Evolutionary conservation across 1,284 basidiomycete species (phyloP), one percentile per base, ranked within the genome.

Genomic region (Sanghuangporus weigelae): DNA sequence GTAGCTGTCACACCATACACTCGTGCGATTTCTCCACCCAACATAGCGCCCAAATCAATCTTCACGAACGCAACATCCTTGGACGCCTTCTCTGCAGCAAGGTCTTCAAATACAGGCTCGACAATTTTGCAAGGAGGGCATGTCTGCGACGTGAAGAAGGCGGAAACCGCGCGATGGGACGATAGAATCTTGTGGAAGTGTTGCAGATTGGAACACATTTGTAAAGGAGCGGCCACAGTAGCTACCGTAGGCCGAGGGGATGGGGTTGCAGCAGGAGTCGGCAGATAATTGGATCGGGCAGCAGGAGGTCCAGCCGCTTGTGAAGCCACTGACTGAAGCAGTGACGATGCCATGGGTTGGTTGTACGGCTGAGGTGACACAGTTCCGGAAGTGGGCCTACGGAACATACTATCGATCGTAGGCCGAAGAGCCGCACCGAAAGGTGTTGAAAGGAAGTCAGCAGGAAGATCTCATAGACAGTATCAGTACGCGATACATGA

Each of bases 381-480:
- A 0, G 82, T 73, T 6, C 79, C 79, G 10, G 81, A 73, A 12
- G 76, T 67, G 35, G 84, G 79, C 19, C 83, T 79, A 23, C 84
- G 78, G 74, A 86, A 95, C 92, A 95, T 94, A 57, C 84, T 80
- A 70, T 96, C 94, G 66, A 97, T 96, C 48, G 89, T 93, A 0
- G 94, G 94, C 1, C 89, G 84, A 46, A 96, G 80, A 2, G 89
- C 85, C n/a, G 85, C 84, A 6, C 95, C 95, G 66, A 97, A 93
- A 0, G 95, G 92, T 0, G 95, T 96, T 0, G 92, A 88, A 23
- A 97, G 82, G 73, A 97, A 96, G 69, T 96, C 93, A 10, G 85
- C 83, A 0, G 95, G 93, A 0, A 96, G 80, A 64, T 94, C 93
- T 95, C 68, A 44, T 31, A 8, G 21, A 6, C 42, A 14, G 44